Conservation (phyloP, 169 alveolate species). For the Plasmodium coatneyi region DNA sequence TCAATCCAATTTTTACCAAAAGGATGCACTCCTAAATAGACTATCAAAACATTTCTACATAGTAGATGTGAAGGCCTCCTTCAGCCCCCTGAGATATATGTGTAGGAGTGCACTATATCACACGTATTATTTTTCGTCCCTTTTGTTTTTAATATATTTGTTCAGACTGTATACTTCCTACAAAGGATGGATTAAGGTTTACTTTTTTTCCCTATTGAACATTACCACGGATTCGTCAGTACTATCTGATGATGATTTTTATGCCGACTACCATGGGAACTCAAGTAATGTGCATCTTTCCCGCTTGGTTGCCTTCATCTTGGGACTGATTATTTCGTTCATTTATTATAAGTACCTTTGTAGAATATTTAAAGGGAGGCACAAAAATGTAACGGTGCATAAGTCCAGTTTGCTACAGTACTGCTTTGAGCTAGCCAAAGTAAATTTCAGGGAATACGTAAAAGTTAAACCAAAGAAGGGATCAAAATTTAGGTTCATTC, state of each 20-base stretch:
- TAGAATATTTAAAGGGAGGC: constrained; percentile 2
- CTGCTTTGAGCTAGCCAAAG: constrained; percentile 53
- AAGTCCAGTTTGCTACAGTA: constrained; percentile 20
- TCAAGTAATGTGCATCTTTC: not conserved
- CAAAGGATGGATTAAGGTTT: constrained; percentile 5
- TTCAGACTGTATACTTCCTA: constrained; percentile 22
- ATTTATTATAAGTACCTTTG: constrained; percentile 24
- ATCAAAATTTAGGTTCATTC: constrained; percentile 23
- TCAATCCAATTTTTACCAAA: constrained; percentile 13
- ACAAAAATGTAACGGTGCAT: not conserved
- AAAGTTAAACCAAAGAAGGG: constrained; percentile 23
- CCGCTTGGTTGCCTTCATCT: constrained; percentile 14
- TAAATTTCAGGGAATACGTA: constrained; percentile 19
- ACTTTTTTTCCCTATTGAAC: constrained; percentile 5
- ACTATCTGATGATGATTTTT: not conserved
- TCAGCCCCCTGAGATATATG: constrained; percentile 43
- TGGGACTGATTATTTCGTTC: constrained; percentile 10
- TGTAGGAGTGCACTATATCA: constrained; percentile 28
- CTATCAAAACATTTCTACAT: constrained; percentile 39
- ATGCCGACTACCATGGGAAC: not conserved
- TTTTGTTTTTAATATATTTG: constrained; percentile 19
- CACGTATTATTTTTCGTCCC: constrained; percentile 11
- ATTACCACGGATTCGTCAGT: not conserved
- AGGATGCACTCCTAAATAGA: constrained; percentile 31
- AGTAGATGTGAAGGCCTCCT: constrained; percentile 28